Conservation (phyloP, 129 eudicot species). For the Flaveria brownii region DNA sequence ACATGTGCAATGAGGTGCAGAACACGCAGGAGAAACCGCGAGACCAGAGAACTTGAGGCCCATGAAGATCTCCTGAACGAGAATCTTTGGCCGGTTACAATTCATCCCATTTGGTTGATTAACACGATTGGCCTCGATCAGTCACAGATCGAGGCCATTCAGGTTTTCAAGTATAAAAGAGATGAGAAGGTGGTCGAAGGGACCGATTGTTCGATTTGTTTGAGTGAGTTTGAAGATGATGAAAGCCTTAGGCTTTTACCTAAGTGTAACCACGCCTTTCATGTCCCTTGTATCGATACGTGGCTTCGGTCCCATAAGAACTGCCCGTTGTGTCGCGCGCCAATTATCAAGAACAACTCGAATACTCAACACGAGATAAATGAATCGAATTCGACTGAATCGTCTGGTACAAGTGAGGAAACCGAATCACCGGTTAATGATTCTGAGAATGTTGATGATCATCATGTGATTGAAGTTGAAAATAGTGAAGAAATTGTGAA, state of each 20-base stretch:
- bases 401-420: slow-evolving; percentile 18
- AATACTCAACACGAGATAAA: not conserved
- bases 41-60: slow-evolving; percentile 1
- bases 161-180: slow-evolving; percentile 49
- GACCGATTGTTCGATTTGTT: slow-evolving; percentile 64
- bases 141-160: slow-evolving; percentile 58
- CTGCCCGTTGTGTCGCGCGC: slow-evolving; percentile 80
- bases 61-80: slow-evolving; percentile 39
- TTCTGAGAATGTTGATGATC: slow-evolving; percentile 32
- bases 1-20: slow-evolving; percentile 29
- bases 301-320: slow-evolving; percentile 70
- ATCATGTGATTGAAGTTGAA: slow-evolving; percentile 32
- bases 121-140: slow-evolving; percentile 57
- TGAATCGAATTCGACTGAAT: slow-evolving; percentile 15
- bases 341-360: slow-evolving; percentile 31
- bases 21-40: slow-evolving; percentile 15
- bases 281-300: slow-evolving; percentile 69
- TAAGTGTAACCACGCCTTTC: slow-evolving; percentile 77
- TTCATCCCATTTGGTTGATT: slow-evolving; percentile 72
- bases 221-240: slow-evolving; percentile 65
- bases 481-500: slow-evolving; percentile 25
- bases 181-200: slow-evolving; percentile 48
- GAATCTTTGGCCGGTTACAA: slow-evolving; percentile 37
- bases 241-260: slow-evolving; percentile 71
- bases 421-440: not conserved